phyloP scores from a whole-genome alignment of 805 yeast genomes.

The Saccharomycopsis microspora region DNA sequence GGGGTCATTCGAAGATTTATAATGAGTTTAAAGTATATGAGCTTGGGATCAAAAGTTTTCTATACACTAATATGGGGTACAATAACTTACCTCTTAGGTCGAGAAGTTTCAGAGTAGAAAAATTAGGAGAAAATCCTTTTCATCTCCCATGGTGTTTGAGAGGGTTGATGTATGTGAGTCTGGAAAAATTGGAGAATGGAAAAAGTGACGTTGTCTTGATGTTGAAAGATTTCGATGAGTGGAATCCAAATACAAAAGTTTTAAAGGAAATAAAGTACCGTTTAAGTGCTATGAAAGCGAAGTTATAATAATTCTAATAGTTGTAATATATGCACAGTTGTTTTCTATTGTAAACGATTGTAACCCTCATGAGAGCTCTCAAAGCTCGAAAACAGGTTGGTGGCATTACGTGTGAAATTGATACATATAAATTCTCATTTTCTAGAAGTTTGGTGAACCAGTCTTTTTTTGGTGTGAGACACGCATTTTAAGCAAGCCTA shows the following conservation, averaged over 20 bases:
- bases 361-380: too few species aligned
- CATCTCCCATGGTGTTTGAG: constrained; percentile 89
- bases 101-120: constrained; percentile 46
- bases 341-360: too few species aligned
- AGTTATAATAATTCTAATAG: neutral
- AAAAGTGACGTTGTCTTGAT: constrained; percentile 48
- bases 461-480: too few species aligned
- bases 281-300: constrained; percentile 38
- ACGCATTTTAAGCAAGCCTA: too few species aligned
- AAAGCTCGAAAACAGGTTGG: too few species aligned
- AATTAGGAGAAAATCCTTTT: constrained; percentile 68
- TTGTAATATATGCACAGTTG: too few species aligned
- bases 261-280: constrained; percentile 78
- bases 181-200: constrained; percentile 33
- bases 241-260: constrained; percentile 81
- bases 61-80: constrained; percentile 39
- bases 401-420: too few species aligned
- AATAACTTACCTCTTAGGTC: constrained; percentile 22
- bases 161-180: constrained; percentile 63
- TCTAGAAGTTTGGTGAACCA: too few species aligned
- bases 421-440: too few species aligned
- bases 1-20: constrained; percentile 88
- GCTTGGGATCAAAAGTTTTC: constrained; percentile 59
- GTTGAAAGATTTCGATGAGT: constrained; percentile 61
- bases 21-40: constrained; percentile 79